Percentiles rank a stretch among this genome's conserved stretches.
phyloP scores from a whole-genome alignment of 169 alveolate species.

The Cyclospora cayetanensis region DNA sequence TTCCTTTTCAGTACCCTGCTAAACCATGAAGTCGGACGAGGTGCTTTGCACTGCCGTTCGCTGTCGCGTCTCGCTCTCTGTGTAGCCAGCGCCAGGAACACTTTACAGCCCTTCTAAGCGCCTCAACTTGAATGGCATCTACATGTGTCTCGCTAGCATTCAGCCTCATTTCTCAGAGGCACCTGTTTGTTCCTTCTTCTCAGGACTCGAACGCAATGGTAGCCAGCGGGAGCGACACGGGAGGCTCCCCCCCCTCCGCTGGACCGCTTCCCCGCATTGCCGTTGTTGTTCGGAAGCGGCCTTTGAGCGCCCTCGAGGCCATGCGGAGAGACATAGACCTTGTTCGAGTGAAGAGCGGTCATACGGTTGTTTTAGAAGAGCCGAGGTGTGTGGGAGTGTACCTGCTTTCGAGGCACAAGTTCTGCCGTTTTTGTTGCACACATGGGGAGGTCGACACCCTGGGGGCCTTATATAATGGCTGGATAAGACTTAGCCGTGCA shows the following conservation, averaged over 20 bases:
- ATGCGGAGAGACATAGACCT: slow-evolving; percentile 50
- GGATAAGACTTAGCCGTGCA: too few relatives aligned
- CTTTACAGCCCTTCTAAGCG: too few relatives aligned
- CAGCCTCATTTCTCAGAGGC: neutral
- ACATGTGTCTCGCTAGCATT: neutral
- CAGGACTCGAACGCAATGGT: neutral
- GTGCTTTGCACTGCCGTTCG: too few relatives aligned
- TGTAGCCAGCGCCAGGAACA: too few relatives aligned
- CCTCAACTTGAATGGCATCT: neutral
- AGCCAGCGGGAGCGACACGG: neutral
- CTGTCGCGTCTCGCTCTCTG: too few relatives aligned
- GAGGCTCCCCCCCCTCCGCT: neutral
- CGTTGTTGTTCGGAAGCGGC: slow-evolving; percentile 81
- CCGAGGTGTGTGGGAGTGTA: slow-evolving; percentile 64
- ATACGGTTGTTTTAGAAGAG: slow-evolving; percentile 63
- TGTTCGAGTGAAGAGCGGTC: slow-evolving; percentile 29
- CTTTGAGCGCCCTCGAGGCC: slow-evolving; percentile 70
- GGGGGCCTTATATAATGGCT: too few relatives aligned
- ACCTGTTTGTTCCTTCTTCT: neutral
- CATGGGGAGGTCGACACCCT: too few relatives aligned
- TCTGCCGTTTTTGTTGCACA: too few relatives aligned
- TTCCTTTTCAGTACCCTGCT: too few relatives aligned
- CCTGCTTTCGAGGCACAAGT: too few relatives aligned
- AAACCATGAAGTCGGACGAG: too few relatives aligned
- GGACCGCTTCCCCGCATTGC: slow-evolving; percentile 66